Evolutionary conservation across 2,329 filamentous ascomycete species (phyloP).

Genomic region (Clonostachys chloroleuca): DNA sequence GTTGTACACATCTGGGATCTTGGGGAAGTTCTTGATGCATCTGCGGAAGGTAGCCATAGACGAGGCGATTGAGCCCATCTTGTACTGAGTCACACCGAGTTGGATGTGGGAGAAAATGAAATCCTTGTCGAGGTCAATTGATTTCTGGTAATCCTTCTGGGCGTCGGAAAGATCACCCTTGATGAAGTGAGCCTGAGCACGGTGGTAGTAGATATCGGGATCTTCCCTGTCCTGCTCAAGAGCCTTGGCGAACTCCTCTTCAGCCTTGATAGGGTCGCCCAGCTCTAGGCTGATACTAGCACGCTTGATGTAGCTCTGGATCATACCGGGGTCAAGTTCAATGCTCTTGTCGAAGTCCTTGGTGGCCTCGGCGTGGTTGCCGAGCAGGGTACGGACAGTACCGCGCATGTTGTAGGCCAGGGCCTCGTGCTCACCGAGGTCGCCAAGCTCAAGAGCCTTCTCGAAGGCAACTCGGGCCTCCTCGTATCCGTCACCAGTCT

Average conservation of each 20-base stretch:
- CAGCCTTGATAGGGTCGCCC: slow-evolving; percentile 80
- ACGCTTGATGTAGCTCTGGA: slow-evolving; percentile 97
- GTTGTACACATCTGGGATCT: slow-evolving; percentile 97
- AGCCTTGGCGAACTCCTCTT: slow-evolving; percentile 82
- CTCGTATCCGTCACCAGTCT: slow-evolving; percentile 87
- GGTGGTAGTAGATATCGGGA: slow-evolving; percentile 98
- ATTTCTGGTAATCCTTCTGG: slow-evolving; percentile 98
- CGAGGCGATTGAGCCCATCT: slow-evolving; percentile 96
- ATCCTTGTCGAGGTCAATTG: slow-evolving; percentile 89
- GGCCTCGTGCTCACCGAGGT: slow-evolving; percentile 78
- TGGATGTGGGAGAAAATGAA: slow-evolving; percentile 99
- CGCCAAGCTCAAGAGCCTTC: slow-evolving; percentile 77
- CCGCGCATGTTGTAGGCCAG: slow-evolving; percentile 95
- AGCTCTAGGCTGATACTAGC: slow-evolving; percentile 97
- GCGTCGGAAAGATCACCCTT: slow-evolving; percentile 89
- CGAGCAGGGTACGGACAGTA: slow-evolving; percentile 89
- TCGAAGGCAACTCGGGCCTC: slow-evolving; percentile 84
- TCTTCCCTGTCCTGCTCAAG: slow-evolving; percentile 81
- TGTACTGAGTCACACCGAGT: slow-evolving; percentile 98
- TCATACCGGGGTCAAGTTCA: slow-evolving; percentile 80
- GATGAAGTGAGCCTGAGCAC: slow-evolving; percentile 97
- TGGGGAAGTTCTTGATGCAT: slow-evolving; percentile 97
- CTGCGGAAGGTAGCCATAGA: slow-evolving; percentile 98
- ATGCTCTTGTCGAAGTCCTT: slow-evolving; percentile 88
- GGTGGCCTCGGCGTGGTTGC: slow-evolving; percentile 80